Evolutionary conservation across 805 yeast genomes (phyloP).

Genomic region (Spencermartinsiella europaea): DNA sequence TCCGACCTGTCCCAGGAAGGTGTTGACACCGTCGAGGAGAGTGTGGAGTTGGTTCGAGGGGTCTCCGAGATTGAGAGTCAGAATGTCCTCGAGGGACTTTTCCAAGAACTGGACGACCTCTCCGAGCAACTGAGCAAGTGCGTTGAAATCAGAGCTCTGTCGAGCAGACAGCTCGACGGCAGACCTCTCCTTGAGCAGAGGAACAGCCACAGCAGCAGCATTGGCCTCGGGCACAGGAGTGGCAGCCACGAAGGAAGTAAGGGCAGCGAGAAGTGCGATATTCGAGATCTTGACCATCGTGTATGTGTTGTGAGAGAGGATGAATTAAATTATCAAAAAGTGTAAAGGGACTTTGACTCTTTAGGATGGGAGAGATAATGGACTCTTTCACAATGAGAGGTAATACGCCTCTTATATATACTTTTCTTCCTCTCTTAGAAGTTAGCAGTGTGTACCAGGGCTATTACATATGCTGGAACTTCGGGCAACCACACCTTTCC

Average conservation of each 20-base stretch:
- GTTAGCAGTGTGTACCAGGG: too few species aligned
- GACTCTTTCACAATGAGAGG: too few species aligned
- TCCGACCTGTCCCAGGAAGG: not conserved
- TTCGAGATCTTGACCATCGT: not conserved
- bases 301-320: not conserved
- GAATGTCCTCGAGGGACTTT: not conserved
- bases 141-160: not conserved
- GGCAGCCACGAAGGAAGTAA: not conserved
- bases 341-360: too few species aligned
- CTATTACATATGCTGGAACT: too few species aligned
- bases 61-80: not conserved
- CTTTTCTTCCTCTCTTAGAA: too few species aligned
- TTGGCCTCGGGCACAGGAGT: not conserved
- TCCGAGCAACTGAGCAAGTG: not conserved
- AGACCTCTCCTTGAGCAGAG: not conserved
- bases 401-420: too few species aligned
- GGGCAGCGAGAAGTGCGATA: not conserved
- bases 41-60: not conserved
- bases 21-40: not conserved
- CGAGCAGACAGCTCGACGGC: not conserved
- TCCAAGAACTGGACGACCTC: not conserved
- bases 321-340: too few species aligned
- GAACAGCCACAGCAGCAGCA: not conserved
- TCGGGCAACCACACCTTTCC: too few species aligned
- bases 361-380: too few species aligned